Percentiles rank a stretch among this genome's conserved stretches.
Evolutionary conservation across 176 grass and related monocot genomes (phyloP).

Genomic region (Zea luxurians): DNA sequence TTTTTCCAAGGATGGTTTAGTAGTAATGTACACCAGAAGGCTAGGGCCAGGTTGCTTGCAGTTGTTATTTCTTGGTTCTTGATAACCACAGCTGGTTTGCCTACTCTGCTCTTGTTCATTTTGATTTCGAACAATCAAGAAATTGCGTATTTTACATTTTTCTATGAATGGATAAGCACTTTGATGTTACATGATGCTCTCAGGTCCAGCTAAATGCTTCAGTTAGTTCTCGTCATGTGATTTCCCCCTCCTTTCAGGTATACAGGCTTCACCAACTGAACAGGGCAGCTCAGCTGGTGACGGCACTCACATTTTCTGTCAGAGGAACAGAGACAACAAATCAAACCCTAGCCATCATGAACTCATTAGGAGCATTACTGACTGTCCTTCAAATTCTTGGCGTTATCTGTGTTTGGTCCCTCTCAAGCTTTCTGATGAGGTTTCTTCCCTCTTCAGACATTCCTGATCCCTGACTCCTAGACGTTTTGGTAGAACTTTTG

Average conservation of each 20-base stretch:
- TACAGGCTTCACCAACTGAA: conserved; percentile 98
- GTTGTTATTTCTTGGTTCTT: not conserved
- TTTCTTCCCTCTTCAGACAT: conserved; percentile 82
- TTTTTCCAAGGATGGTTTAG: not conserved
- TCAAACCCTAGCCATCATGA: conserved; percentile 84
- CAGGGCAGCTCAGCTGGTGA: conserved; percentile 90
- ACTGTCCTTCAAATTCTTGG: conserved; percentile 91
- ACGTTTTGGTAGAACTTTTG: conserved; percentile 15
- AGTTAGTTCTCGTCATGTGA: conserved; percentile 26
- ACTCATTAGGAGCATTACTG: conserved; percentile 78
- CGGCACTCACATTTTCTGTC: conserved; percentile 80
- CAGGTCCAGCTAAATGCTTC: conserved; percentile 22
- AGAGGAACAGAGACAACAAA: conserved; percentile 78
- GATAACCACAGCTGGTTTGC: not conserved
- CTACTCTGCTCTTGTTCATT: conserved; percentile 18
- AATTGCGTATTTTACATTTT: conserved; percentile 8
- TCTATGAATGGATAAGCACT: not conserved
- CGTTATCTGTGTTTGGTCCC: conserved; percentile 89
- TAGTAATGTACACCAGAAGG: not conserved
- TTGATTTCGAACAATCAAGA: not conserved
- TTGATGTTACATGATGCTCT: not conserved
- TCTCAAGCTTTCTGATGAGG: conserved; percentile 95
- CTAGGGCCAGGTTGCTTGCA: not conserved
- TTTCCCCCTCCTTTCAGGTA: conserved; percentile 46
- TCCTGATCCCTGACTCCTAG: conserved; percentile 45